Base-by-base conservation (phyloP, 1,284 basidiomycete genomes). In the Ceratobasidium sp. region DNA sequence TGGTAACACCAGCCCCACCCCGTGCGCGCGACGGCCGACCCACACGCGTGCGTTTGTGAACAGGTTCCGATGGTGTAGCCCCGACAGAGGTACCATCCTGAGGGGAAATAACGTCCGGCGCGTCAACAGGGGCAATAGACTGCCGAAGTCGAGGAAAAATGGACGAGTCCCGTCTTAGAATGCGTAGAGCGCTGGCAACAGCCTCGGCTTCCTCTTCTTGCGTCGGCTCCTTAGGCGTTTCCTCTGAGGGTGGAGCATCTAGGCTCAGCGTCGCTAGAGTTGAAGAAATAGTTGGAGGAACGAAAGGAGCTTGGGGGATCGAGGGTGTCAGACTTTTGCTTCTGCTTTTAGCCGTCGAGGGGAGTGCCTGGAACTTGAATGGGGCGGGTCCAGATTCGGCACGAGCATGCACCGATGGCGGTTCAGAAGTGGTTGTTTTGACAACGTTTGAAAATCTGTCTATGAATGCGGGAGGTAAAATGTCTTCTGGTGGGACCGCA, bases 191-290 rank as follows among this genome's bases (percentile, higher is more conserved):
- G 23, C 28, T 52, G 7, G 61, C 73, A 65, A 75, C 33, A 26
- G 73, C 73, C 54, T 75, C 73, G 17, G 26, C 73, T 40, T 75
- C 73, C 28, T 75, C 73, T 28, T 75, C 73, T 57, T 65, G 20
- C 20, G 73, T 65, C 17, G 62, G 73, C 20, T 75, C 61, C 33
- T 33, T 56, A 9, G 13, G 28, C n/a, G 62, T 40, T 66, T 66
- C 46, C 56, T 44, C 33, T 12, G 59, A 20, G 20, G 59, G 33
- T 20, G 66, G 50, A 40, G 50, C 2, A 56, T 68, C 66, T 9
- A 40, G 66, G 28, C 9, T 52, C 9, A 50, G 23, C n/a, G 66
- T 40, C 13, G 48, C 66, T 2, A 46, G 5, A 26, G 62, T 23
- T 15, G 48, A 20, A 50, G 17, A 15, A n/a, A 50, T 50, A 50